These are phyloP conservation scores for Metarhizium sp. DNA, from an alignment of 2,329 filamentous ascomycete species.

Conservation along the genomic window DNA sequence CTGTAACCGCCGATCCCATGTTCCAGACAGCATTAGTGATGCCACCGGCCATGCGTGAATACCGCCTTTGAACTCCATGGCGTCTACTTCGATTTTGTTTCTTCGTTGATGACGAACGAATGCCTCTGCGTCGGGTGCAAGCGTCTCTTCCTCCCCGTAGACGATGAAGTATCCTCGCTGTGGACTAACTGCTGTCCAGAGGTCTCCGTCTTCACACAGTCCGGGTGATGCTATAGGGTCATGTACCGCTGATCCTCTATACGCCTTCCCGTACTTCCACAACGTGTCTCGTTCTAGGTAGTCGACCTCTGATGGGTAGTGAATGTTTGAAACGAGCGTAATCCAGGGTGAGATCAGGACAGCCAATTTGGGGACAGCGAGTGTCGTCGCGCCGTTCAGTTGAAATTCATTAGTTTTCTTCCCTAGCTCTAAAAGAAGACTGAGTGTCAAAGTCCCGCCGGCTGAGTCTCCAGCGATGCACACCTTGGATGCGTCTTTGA, in stretches of 20 bases:
- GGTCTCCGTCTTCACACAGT: constrained; percentile 51
- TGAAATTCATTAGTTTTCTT: neutral
- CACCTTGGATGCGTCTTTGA: constrained; percentile 49
- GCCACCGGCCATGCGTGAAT: constrained; percentile 82
- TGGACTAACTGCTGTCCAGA: constrained; percentile 61
- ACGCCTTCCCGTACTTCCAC: constrained; percentile 61
- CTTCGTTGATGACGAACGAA: constrained; percentile 47
- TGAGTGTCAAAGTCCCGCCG: constrained; percentile 64
- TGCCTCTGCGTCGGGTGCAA: constrained; percentile 58
- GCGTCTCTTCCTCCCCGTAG: constrained; percentile 70
- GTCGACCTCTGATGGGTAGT: constrained; percentile 62
- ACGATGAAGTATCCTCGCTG: constrained; percentile 57
- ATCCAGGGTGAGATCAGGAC: constrained; percentile 76
- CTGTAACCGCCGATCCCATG: constrained; percentile 37
- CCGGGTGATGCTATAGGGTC: constrained; percentile 51
- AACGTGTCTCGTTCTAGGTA: constrained; percentile 61
- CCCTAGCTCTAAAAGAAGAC: constrained; percentile 59
- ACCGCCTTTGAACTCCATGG: constrained; percentile 52
- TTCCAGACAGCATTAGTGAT: constrained; percentile 43
- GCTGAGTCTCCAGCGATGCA: constrained; percentile 73
- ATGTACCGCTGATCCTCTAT: constrained; percentile 37
- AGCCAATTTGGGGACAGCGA: constrained; percentile 40
- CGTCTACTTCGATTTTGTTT: constrained; percentile 43
- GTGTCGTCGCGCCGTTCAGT: constrained; percentile 7
- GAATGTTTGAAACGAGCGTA: constrained; percentile 57